Evolutionary conservation across 768 basidiomycete species (phyloP).

Genomic region (Amanita rubescens): DNA sequence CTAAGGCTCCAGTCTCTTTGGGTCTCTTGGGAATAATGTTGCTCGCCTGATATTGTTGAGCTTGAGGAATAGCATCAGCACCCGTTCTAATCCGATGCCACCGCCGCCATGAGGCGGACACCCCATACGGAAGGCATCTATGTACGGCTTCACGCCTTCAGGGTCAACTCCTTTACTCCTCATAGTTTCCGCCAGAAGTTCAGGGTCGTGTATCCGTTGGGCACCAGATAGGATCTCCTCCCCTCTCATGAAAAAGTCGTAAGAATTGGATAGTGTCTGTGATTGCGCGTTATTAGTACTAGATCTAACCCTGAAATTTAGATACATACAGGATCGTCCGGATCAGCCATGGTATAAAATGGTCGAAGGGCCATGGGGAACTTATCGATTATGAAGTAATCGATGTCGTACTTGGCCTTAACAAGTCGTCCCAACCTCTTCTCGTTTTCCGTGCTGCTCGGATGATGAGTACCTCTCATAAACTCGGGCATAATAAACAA

Average conservation of each 20-base stretch:
- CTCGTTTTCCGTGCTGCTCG: slow-evolving; percentile 84
- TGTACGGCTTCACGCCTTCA: slow-evolving; percentile 82
- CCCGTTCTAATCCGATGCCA: slow-evolving; percentile 91
- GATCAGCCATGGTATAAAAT: slow-evolving; percentile 99
- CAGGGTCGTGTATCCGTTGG: slow-evolving; percentile 92
- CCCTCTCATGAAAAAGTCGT: slow-evolving; percentile 99
- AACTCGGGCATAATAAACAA: slow-evolving; percentile 8
- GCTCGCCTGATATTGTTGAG: slow-evolving; percentile 92
- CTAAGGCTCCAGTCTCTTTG: slow-evolving; percentile 87
- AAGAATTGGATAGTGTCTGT: slow-evolving; percentile 91
- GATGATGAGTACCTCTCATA: slow-evolving; percentile 10
- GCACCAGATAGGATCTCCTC: slow-evolving; percentile 98
- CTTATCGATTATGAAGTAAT: slow-evolving; percentile 99
- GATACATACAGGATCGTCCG: slow-evolving; percentile 68
- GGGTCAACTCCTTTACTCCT: slow-evolving; percentile 82
- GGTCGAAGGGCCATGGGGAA: slow-evolving; percentile 94
- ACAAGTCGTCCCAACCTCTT: slow-evolving; percentile 86
- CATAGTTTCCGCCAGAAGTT: slow-evolving; percentile 80
- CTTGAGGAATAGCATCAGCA: slow-evolving; percentile 96
- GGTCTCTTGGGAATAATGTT: slow-evolving; percentile 94
- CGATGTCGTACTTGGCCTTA: slow-evolving; percentile 90
- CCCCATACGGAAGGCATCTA: slow-evolving; percentile 92
- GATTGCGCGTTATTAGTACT: slow-evolving; percentile 7
- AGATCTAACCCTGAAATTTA: neutral
- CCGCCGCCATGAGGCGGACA: slow-evolving; percentile 96